Evolutionary conservation across 2,329 filamentous ascomycete genomes (phyloP).

Genomic region (Blastomyces parvus): DNA sequence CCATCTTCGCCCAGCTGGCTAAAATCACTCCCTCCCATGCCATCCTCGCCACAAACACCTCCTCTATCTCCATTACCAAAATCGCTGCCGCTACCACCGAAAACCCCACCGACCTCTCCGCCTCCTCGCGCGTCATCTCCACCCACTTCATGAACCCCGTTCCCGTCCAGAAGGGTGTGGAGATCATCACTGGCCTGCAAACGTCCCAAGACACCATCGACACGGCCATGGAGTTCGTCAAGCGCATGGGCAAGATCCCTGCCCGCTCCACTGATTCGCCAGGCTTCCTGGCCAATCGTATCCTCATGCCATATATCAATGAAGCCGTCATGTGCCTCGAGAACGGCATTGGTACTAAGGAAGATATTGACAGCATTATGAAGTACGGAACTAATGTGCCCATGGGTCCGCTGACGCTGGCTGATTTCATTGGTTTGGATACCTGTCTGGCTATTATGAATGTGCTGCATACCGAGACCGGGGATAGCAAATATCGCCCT

Average conservation of each 20-base stretch:
- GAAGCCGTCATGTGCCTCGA: constrained; percentile 94
- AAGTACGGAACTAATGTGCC: constrained; percentile 98
- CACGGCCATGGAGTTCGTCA: constrained; percentile 74
- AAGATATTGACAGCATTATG: constrained; percentile 97
- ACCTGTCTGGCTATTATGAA: constrained; percentile 97
- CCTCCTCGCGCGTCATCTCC: constrained; percentile 78
- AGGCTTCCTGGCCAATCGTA: constrained; percentile 91
- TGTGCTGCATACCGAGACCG: constrained; percentile 81
- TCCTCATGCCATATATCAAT: constrained; percentile 99
- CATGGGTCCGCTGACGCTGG: constrained; percentile 88
- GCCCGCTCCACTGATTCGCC: constrained; percentile 83
- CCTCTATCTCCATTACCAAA: constrained; percentile 94
- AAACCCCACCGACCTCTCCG: constrained; percentile 69
- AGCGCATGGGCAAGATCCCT: constrained; percentile 84
- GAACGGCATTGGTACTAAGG: constrained; percentile 76
- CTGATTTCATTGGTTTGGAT: constrained; percentile 95
- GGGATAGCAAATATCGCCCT: constrained; percentile 91
- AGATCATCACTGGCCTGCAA: constrained; percentile 92
- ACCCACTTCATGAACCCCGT: constrained; percentile 99
- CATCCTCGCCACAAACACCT: constrained; percentile 93
- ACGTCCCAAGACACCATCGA: constrained; percentile 75
- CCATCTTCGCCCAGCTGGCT: constrained; percentile 76
- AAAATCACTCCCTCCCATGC: constrained; percentile 73
- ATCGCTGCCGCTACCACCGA: constrained; percentile 79
- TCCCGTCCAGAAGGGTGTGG: constrained; percentile 90